Evolutionary conservation across 805 yeast genomes (phyloP), one percentile per base, ranked within the genome.

Genomic region (Wickerhamiella sorbophila): DNA sequence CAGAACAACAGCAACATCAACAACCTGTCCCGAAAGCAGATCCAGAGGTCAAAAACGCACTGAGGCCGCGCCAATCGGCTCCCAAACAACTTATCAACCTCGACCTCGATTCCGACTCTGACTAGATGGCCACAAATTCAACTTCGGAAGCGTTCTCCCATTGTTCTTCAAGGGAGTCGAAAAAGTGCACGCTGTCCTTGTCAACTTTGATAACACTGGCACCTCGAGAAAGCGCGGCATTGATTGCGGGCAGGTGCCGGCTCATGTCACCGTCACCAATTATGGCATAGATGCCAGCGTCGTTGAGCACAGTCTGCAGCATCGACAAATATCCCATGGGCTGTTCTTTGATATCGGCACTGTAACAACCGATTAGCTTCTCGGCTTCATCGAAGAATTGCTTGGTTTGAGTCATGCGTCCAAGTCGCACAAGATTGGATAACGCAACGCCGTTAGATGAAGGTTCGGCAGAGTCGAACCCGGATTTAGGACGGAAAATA

Each of bases 401-500:
- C 10, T 31, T 36, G 20, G 53, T 44, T 17, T 41, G 43, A 19
- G 49, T 34, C 34, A 52, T 41, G n/a, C 43, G 38, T 2, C 44
- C 44, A n/a, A 62, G 55, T 5, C 61, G 44, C 37, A 35, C 42
- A 20, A 63, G 49, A 41, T 63, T 63, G 21, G 33, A 22, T 3
- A 56, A 53, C 0, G 66, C 52, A 0, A 63, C 49, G 12, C 63
- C 62, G 39, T 63, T 60, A 17, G 64, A 49, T 22, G 61, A 54
- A 1, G 67, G 67, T 45, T 59, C 65, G 2, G 62, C 61, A 17
- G 57, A 42, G 40, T 63, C 67, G 32, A 56, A 57, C 14, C 57
- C 60, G 38, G 47, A 44, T 48, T 63, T 62, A 36, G 64, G 61
- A n/a, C 64, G 49, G 47, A 58, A 48, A 16, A 58, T 49, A 18